Evolutionary conservation across 495 filamentous ascomycete genomes (phyloP).

Genomic region (Lindgomyces ingoldianus): DNA sequence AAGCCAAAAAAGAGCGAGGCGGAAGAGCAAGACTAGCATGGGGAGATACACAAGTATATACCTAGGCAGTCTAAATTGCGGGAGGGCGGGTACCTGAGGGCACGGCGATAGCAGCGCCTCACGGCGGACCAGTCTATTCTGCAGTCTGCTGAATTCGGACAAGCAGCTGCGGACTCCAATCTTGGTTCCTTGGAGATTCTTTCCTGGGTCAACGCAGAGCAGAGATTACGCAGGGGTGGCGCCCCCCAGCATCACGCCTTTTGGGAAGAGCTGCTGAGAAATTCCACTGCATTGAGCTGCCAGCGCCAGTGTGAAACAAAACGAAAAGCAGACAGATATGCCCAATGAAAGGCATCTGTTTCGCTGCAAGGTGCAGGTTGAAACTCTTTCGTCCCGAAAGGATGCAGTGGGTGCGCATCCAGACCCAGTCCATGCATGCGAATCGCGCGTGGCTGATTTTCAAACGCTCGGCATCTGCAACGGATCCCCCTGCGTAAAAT

Average conservation of each 20-base stretch:
- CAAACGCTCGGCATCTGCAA: constrained; percentile 22
- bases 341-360: neutral
- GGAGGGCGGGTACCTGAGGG: neutral
- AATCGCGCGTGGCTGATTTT: constrained; percentile 30
- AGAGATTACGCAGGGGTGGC: neutral
- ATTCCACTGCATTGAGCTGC: neutral
- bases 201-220: neutral
- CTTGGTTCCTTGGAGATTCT: neutral
- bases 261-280: neutral
- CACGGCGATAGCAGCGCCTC: neutral
- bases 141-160: neutral
- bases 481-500: constrained; percentile 7
- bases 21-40: neutral
- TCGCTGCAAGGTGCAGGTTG: neutral
- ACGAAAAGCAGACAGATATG: constrained; percentile 1
- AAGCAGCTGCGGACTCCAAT: neutral
- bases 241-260: neutral
- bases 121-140: neutral
- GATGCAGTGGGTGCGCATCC: constrained; percentile 1
- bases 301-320: constrained; percentile 15
- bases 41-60: neutral
- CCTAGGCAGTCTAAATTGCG: neutral
- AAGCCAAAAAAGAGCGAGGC: constrained; percentile 29
- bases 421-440: constrained; percentile 8
- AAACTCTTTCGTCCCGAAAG: neutral